Evolutionary conservation across 495 filamentous ascomycete species (phyloP).

Genomic region (Lentithecium fluviatile): DNA sequence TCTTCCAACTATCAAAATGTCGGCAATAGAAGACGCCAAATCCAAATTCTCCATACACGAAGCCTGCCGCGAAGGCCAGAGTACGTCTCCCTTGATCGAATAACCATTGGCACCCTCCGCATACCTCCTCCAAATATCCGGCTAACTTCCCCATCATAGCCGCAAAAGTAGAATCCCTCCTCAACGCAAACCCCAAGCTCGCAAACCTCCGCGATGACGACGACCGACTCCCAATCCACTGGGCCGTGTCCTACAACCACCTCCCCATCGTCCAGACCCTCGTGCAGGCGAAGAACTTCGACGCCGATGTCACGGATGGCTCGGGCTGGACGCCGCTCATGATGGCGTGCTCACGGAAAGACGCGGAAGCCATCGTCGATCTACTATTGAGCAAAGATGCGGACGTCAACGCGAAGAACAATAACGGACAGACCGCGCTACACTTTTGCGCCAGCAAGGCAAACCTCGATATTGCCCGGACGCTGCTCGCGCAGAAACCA

Average conservation of each 20-base stretch:
- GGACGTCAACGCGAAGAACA: conserved; percentile 73
- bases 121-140: conserved; percentile 5
- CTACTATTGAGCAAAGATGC: conserved; percentile 77
- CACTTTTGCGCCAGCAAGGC: conserved; percentile 90
- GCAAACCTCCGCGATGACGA: conserved; percentile 77
- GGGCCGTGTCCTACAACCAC: conserved; percentile 85
- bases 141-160: conserved; percentile 46
- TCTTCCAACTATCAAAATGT: too few relatives aligned
- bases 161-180: conserved; percentile 68
- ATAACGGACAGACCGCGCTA: conserved; percentile 65
- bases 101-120: conserved; percentile 15
- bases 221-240: conserved; percentile 89
- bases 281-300: conserved; percentile 67
- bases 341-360: conserved; percentile 80
- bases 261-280: conserved; percentile 73
- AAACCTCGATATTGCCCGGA: conserved; percentile 76
- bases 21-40: conserved; percentile 25
- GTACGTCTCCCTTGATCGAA: conserved; percentile 50
- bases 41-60: conserved; percentile 83
- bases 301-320: conserved; percentile 85
- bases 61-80: conserved; percentile 80
- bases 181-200: conserved; percentile 77
- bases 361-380: conserved; percentile 66
- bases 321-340: conserved; percentile 93
- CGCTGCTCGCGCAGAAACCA: conserved; percentile 64